Percentiles rank a stretch among this genome's conserved stretches.
These are phyloP conservation scores for Nemania serpens DNA, from an alignment of 2,329 filamentous ascomycete genomes.

Conservation along the genomic window DNA sequence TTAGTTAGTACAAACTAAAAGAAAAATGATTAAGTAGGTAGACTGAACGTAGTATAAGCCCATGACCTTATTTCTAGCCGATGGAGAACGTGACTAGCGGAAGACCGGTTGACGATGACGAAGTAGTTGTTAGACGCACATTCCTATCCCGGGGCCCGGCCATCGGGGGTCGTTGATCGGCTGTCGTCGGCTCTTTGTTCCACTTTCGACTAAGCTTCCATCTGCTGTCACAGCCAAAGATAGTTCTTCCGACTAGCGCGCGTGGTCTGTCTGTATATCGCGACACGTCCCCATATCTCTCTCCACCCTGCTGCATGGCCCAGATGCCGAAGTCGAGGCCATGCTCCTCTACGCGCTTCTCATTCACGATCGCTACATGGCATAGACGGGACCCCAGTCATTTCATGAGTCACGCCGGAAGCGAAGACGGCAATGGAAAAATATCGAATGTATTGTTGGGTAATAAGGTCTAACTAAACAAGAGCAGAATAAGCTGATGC, in stretches of 20 bases:
- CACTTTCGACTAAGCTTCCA: neutral
- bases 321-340: constrained; percentile 3
- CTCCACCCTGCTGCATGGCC: neutral
- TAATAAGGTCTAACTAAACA: neutral
- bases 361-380: neutral
- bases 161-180: neutral
- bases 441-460: neutral
- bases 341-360: neutral
- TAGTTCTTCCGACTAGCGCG: neutral
- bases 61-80: too few species aligned
- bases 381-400: neutral
- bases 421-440: neutral
- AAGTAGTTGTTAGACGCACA: neutral
- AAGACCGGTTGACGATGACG: neutral
- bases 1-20: too few species aligned
- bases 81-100: too few species aligned
- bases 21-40: too few species aligned
- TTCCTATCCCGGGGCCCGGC: constrained; percentile 9
- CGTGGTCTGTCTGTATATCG: neutral
- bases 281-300: neutral
- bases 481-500: neutral
- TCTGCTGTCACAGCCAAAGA: neutral
- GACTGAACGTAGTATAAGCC: too few species aligned
- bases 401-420: neutral
- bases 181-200: neutral